phyloP scores from a whole-genome alignment of 768 basidiomycete genomes.

The Trametes villosa region DNA sequence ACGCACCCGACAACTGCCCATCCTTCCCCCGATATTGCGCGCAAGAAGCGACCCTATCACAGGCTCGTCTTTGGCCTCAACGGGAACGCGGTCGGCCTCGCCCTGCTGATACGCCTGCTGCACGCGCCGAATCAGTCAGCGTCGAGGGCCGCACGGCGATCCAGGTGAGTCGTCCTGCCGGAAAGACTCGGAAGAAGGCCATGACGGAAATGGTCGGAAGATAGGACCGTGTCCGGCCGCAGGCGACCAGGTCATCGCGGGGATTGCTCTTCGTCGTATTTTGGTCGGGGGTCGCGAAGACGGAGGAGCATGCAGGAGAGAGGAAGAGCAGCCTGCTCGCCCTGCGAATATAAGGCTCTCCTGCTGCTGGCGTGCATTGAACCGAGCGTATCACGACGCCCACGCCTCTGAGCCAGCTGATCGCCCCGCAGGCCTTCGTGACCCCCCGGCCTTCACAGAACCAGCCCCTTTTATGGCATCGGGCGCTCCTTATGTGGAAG shows the following conservation, averaged over 20 bases:
- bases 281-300: neutral
- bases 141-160: constrained; percentile 4
- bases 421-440: constrained; percentile 16
- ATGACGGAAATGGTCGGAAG: neutral
- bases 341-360: constrained; percentile 15
- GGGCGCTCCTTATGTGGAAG: constrained; percentile 8
- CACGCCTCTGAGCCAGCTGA: constrained; percentile 12
- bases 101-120: neutral
- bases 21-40: constrained; percentile 18
- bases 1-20: constrained; percentile 22
- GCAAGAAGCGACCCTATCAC: constrained; percentile 13
- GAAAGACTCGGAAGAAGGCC: constrained; percentile 15
- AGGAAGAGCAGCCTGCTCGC: neutral
- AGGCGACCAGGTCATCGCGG: neutral
- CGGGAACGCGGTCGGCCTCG: constrained; percentile 6
- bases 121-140: neutral
- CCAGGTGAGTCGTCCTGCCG: constrained; percentile 9
- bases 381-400: neutral
- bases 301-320: neutral
- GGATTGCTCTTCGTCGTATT: neutral
- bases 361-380: constrained; percentile 1
- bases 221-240: constrained; percentile 1
- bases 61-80: constrained; percentile 1
- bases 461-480: constrained; percentile 3
- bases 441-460: constrained; percentile 4